Base-by-base conservation (phyloP, 2,329 filamentous ascomycete genomes). In the Fusarium foetens region DNA sequence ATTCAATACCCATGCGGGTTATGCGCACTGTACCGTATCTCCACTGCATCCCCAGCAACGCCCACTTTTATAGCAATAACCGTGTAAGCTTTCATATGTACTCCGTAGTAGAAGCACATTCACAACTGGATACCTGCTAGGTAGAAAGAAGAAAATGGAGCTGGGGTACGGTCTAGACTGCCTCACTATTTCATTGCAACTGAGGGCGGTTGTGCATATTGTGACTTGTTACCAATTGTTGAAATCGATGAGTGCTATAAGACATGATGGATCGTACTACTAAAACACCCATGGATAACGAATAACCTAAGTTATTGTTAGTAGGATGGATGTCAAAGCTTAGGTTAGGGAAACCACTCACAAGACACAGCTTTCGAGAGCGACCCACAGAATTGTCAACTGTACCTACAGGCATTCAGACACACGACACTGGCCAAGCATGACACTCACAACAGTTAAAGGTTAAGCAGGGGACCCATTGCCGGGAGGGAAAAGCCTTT, bases 11-110 rank as follows among this genome's bases (percentile, higher is more conserved):
- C n/a, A 65, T 36, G 25, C 21, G 33, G 14, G n/a, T 29, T 46
- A 58, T 41, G 52, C 54, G 38, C 69, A 73, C 70, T 72, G 70
- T 70, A 49, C 27, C 27, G 43, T 29, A 53, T 42, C 31, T 35
- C 52, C 43, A 70, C 70, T 43, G 55, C 46, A 42, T 71, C 52
- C 66, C 62, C 53, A 58, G 70, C 70, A 72, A 71, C 70, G 53
- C 58, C 45, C 38, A 63, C 33, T 27, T 53, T 53, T 33, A 19
- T 49, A 49, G 11, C n/a, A 53, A 43, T 29, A 43, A 48, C 33
- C 14, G 17, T 54, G 25, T 46, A 57, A 57, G 41, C 51, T 23
- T 14, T 51, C 17, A 51, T 35, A 33, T 21, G 8, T 33, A 23
- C n/a, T 48, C 21, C n/a, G 46, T 23, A 23, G 29, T 29, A 35